Evolutionary conservation across 179 eudicot species (phyloP).

Genomic region (Beta macrorhiza): DNA sequence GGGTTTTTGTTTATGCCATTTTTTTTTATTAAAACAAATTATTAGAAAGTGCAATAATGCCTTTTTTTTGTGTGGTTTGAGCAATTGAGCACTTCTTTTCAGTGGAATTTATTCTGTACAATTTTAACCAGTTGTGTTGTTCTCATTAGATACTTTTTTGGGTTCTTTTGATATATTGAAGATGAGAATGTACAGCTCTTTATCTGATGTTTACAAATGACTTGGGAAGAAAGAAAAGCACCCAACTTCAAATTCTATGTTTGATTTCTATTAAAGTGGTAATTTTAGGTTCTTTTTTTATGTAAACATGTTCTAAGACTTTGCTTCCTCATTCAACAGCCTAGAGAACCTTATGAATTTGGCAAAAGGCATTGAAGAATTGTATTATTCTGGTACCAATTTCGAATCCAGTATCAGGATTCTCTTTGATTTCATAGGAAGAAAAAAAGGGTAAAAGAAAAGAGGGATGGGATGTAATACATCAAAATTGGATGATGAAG

Average conservation of each 20-base stretch:
- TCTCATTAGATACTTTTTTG: neutral
- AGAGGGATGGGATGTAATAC: slow-evolving; percentile 89
- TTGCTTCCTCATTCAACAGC: slow-evolving; percentile 26
- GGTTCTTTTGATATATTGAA: neutral
- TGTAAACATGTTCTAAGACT: slow-evolving; percentile 9
- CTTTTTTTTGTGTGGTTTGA: neutral
- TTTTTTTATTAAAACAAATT: neutral
- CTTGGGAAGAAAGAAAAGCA: slow-evolving; percentile 41
- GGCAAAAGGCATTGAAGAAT: slow-evolving; percentile 28
- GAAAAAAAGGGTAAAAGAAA: slow-evolving; percentile 16
- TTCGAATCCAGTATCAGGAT: slow-evolving; percentile 10
- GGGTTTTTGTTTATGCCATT: neutral
- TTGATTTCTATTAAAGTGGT: neutral
- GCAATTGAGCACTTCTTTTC: neutral
- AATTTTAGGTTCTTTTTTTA: neutral
- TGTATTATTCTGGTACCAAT: slow-evolving; percentile 22
- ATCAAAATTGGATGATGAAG: slow-evolving; percentile 94
- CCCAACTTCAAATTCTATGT: neutral
- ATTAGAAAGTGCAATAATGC: no score
- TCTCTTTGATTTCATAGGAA: slow-evolving; percentile 10
- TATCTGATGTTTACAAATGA: slow-evolving; percentile 16
- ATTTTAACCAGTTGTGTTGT: neutral
- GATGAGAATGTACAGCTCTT: slow-evolving; percentile 28
- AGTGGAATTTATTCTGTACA: neutral
- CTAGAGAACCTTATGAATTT: slow-evolving; percentile 39